These are phyloP conservation scores for Periconia digitata DNA, from an alignment of 2,329 filamentous ascomycete species.

Conservation along the genomic window DNA sequence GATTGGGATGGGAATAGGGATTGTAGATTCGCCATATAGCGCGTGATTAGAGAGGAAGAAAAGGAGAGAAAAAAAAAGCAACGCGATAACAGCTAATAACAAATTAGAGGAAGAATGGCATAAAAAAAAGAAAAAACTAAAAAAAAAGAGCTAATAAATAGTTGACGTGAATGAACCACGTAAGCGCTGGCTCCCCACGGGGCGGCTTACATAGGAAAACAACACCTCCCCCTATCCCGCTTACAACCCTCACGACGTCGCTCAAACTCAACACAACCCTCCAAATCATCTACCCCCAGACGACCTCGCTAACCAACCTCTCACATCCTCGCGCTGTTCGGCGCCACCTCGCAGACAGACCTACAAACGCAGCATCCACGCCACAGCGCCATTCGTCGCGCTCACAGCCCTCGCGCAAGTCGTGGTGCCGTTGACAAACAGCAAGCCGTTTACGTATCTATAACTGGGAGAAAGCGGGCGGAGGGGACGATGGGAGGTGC, in stretches of 20 bases:
- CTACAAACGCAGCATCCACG: constrained; percentile 12
- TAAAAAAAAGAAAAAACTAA: too few species aligned
- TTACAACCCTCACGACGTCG: constrained; percentile 6
- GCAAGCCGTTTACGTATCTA: constrained; percentile 22
- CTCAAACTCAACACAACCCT: constrained; percentile 16
- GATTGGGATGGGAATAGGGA: too few species aligned
- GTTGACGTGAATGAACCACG: too few species aligned
- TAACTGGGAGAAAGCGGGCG: constrained; percentile 11
- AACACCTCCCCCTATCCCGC: too few species aligned
- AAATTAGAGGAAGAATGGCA: too few species aligned
- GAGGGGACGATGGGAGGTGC: constrained; percentile 15
- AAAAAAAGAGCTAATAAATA: too few species aligned
- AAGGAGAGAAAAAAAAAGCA: too few species aligned
- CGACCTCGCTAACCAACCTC: constrained; percentile 24
- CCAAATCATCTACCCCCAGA: constrained; percentile 25
- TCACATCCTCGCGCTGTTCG: constrained; percentile 17
- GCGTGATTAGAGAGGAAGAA: too few species aligned
- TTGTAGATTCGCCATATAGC: too few species aligned
- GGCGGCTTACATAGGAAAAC: too few species aligned
- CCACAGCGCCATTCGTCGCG: constrained; percentile 16
- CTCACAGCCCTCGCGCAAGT: constrained; percentile 18
- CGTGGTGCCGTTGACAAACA: constrained; percentile 25
- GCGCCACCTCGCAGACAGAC: constrained; percentile 14
- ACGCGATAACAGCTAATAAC: too few species aligned
- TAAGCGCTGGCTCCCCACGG: too few species aligned